Conservation (phyloP, 2,329 filamentous ascomycete genomes). For the Aspergillus sp. region DNA sequence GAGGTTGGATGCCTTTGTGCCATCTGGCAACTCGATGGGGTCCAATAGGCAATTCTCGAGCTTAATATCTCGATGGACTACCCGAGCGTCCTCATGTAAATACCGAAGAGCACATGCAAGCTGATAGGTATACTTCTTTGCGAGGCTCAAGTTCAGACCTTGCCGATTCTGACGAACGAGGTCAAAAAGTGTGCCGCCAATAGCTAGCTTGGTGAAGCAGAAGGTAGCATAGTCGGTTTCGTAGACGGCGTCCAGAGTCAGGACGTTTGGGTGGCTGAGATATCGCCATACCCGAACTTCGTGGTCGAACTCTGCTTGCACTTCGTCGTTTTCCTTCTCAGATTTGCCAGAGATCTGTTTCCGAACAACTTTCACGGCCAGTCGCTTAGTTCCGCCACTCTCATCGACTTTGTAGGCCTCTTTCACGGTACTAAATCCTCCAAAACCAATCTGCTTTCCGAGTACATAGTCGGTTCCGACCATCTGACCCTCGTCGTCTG, state of each 20-base stretch:
- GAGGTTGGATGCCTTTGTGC: conserved; percentile 54
- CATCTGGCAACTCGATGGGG: conserved; percentile 49
- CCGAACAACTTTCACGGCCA: conserved; percentile 67
- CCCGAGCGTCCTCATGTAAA: conserved; percentile 64
- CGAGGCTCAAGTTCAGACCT: conserved; percentile 53
- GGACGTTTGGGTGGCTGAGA: conserved; percentile 61
- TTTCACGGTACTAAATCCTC: conserved; percentile 66
- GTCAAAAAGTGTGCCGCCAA: conserved; percentile 65
- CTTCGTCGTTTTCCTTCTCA: conserved; percentile 63
- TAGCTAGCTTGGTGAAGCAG: conserved; percentile 64
- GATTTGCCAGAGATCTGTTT: conserved; percentile 56
- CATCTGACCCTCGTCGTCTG: conserved; percentile 67
- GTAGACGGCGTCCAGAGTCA: conserved; percentile 63
- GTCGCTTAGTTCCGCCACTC: conserved; percentile 50
- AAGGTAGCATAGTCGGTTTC: conserved; percentile 68
- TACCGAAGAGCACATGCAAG: conserved; percentile 65
- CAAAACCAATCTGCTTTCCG: conserved; percentile 64
- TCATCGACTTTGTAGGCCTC: conserved; percentile 64
- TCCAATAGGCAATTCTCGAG: conserved; percentile 68
- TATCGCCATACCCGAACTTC: conserved; percentile 68
- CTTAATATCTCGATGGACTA: conserved; percentile 68
- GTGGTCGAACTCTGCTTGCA: conserved; percentile 67
- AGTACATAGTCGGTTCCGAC: conserved; percentile 67
- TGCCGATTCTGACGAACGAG: conserved; percentile 56
- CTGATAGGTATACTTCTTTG: conserved; percentile 62